A percentile compares a stretch with the other conserved stretches of the same genome.
Evolutionary conservation across 805 yeast genomes (phyloP).

Genomic region (Candida sithepensis): DNA sequence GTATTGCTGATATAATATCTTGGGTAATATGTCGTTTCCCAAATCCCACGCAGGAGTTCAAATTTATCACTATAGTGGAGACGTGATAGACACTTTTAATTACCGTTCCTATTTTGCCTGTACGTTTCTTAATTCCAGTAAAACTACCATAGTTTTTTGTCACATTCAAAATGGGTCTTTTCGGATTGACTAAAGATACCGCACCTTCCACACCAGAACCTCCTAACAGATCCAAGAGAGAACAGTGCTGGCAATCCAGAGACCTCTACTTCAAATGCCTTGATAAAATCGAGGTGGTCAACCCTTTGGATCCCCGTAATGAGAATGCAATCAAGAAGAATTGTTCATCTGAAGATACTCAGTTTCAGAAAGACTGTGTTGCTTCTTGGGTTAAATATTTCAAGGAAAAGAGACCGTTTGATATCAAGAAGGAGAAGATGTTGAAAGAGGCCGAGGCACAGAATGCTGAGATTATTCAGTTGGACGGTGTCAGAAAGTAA

Average conservation of each 20-base stretch:
- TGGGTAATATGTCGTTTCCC: background rate
- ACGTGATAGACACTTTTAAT: no score
- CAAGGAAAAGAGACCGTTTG: slow-evolving; percentile 84
- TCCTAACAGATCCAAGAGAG: slow-evolving; percentile 62
- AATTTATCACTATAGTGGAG: background rate
- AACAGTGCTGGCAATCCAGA: slow-evolving; percentile 86
- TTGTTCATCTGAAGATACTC: slow-evolving; percentile 56
- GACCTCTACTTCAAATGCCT: slow-evolving; percentile 76
- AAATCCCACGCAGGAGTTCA: background rate
- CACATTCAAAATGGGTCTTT: background rate
- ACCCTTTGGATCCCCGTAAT: slow-evolving; percentile 58
- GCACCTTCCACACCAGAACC: slow-evolving; percentile 30
- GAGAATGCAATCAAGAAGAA: slow-evolving; percentile 43
- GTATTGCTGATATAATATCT: background rate
- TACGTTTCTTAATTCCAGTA: no score
- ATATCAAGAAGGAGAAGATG: slow-evolving; percentile 63
- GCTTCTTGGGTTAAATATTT: slow-evolving; percentile 87
- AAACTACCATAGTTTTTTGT: no score
- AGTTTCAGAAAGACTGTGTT: slow-evolving; percentile 73
- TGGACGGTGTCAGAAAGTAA: slow-evolving; percentile 26
- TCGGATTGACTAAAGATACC: background rate
- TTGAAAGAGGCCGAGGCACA: slow-evolving; percentile 67
- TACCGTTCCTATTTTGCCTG: background rate
- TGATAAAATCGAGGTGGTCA: slow-evolving; percentile 60
- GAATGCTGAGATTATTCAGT: slow-evolving; percentile 43